phyloP scores from a whole-genome alignment of 177 flowering plant genomes.

The Vitis hybrid region DNA sequence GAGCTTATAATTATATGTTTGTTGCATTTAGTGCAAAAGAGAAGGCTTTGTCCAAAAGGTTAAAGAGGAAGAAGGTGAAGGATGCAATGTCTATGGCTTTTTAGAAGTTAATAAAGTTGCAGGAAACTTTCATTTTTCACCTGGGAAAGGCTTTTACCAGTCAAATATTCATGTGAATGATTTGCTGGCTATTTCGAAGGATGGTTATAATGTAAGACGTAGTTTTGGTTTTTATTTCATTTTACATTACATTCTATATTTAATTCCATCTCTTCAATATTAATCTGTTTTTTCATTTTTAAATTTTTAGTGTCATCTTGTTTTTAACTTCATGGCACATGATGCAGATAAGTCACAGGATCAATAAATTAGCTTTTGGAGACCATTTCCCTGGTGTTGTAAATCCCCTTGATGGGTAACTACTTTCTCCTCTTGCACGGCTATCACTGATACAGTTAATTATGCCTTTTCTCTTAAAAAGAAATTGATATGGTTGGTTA shows the following conservation, averaged over 20 bases:
- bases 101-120: conserved; percentile 79
- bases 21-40: conserved; percentile 61
- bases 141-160: conserved; percentile 70
- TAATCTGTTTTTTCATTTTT: neutral
- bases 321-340: neutral
- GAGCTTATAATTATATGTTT: neutral
- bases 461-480: neutral
- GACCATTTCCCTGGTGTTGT: conserved; percentile 62
- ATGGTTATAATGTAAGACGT: conserved; percentile 50
- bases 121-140: conserved; percentile 71
- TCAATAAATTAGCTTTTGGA: conserved; percentile 67
- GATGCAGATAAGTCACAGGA: conserved; percentile 68
- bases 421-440: neutral
- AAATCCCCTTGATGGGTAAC: conserved; percentile 82
- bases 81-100: conserved; percentile 74
- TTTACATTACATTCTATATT: neutral
- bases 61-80: conserved; percentile 83
- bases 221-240: neutral
- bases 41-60: conserved; percentile 70
- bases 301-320: neutral
- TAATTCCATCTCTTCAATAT: neutral
- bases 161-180: conserved; percentile 45
- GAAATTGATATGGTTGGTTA: too few species aligned
- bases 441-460: neutral
- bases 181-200: conserved; percentile 46